phyloP scores from a whole-genome alignment of 1,284 basidiomycete species.

The Porodaedalea pini region DNA sequence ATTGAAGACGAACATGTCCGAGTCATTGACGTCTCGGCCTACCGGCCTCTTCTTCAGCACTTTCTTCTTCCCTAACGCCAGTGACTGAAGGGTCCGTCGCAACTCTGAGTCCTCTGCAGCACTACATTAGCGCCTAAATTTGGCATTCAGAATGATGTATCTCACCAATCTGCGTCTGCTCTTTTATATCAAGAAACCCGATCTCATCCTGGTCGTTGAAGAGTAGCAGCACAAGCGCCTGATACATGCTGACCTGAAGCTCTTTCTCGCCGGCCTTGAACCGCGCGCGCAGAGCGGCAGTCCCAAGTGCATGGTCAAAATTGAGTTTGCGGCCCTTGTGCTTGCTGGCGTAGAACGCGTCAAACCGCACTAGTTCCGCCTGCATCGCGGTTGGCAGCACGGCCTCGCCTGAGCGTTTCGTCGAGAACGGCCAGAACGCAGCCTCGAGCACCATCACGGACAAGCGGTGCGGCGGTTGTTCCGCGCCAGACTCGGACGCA shows the following conservation, averaged over 20 bases:
- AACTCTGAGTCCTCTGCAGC: constrained; percentile 69
- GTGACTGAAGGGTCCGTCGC: constrained; percentile 82
- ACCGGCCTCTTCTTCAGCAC: constrained; percentile 81
- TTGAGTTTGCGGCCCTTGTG: constrained; percentile 71
- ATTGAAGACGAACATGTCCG: constrained; percentile 83
- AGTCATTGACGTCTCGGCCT: constrained; percentile 76
- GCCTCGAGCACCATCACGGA: constrained; percentile 71
- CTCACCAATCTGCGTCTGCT: constrained; percentile 74
- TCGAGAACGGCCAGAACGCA: constrained; percentile 73
- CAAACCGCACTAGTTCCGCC: constrained; percentile 58
- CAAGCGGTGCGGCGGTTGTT: constrained; percentile 39
- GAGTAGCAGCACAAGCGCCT: constrained; percentile 83
- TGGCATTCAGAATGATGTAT: constrained; percentile 14
- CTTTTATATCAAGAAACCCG: constrained; percentile 66
- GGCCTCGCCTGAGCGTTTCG: constrained; percentile 42
- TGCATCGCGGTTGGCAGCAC: constrained; percentile 62
- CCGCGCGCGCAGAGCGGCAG: constrained; percentile 64
- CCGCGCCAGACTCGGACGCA: constrained; percentile 20
- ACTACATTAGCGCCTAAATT: not conserved
- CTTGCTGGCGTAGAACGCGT: constrained; percentile 68
- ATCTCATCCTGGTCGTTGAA: constrained; percentile 75
- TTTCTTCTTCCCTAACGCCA: constrained; percentile 88
- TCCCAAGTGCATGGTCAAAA: constrained; percentile 83
- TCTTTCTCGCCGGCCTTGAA: constrained; percentile 81
- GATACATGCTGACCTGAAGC: constrained; percentile 87